phyloP scores from a whole-genome alignment of 1,284 basidiomycete species.

The Trametes sp. region DNA sequence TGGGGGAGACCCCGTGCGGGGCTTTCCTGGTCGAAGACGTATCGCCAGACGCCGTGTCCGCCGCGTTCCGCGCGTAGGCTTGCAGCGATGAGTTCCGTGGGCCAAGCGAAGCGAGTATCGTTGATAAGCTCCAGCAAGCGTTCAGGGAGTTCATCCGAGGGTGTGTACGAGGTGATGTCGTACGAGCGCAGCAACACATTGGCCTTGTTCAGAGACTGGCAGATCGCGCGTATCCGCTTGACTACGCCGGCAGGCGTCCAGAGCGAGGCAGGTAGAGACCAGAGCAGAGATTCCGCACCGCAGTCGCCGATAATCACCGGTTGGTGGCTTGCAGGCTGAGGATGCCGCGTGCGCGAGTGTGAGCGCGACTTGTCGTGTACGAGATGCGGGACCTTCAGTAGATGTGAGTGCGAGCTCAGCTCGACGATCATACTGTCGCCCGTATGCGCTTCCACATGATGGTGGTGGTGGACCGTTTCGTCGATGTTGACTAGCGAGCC shows the following conservation, averaged over 20 bases:
- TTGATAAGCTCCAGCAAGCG: conserved; percentile 73
- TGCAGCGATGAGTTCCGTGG: conserved; percentile 64
- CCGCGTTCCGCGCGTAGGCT: conserved; percentile 53
- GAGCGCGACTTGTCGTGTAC: conserved; percentile 39
- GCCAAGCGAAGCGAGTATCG: conserved; percentile 78
- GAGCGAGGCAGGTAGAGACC: conserved; percentile 61
- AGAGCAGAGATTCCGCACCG: conserved; percentile 67
- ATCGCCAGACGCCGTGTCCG: conserved; percentile 71
- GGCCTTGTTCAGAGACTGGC: conserved; percentile 69
- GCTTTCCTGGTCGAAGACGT: conserved; percentile 81
- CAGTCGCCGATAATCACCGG: conserved; percentile 79
- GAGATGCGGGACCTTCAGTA: conserved; percentile 39
- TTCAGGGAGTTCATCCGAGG: conserved; percentile 67
- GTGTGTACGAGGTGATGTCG: conserved; percentile 67
- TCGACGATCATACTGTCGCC: conserved; percentile 39
- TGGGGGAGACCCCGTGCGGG: conserved; percentile 67
- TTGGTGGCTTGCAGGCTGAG: conserved; percentile 50
- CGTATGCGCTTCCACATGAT: conserved; percentile 35
- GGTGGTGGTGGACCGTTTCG: conserved; percentile 34
- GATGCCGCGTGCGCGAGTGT: conserved; percentile 38
- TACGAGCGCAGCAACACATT: conserved; percentile 69
- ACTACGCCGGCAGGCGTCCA: conserved; percentile 69
- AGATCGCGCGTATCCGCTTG: conserved; percentile 73
- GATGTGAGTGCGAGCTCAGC: conserved; percentile 36
- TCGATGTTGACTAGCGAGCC: conserved; percentile 53